phyloP scores from a whole-genome alignment of 78 protist genomes.

The Creolimax fragrantissima region DNA sequence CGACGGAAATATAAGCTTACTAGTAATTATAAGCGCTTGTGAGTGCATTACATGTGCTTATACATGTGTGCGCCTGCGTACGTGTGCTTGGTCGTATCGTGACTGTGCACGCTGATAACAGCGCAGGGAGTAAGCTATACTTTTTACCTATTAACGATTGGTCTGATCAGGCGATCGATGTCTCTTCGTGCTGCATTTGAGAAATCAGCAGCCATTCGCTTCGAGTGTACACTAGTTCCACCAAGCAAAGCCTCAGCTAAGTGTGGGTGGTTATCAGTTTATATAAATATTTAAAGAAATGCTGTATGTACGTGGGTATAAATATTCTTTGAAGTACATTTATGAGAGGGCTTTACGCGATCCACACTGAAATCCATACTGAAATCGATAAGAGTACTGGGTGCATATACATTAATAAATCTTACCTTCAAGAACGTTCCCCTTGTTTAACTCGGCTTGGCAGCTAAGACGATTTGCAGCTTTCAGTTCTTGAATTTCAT shows the following conservation, averaged over 20 bases:
- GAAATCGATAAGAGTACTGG: neutral
- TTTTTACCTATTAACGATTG: neutral
- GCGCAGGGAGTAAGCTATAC: too few species aligned
- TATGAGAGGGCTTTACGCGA: neutral
- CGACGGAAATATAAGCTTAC: too few species aligned
- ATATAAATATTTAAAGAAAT: neutral
- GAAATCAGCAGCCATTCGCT: neutral
- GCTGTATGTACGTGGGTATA: neutral
- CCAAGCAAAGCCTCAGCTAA: neutral
- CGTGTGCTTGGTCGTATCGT: too few species aligned
- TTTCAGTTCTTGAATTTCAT: neutral
- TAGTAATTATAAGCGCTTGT: too few species aligned
- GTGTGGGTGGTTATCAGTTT: neutral
- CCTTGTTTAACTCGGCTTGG: neutral
- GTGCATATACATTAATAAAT: neutral
- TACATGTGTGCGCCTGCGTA: too few species aligned
- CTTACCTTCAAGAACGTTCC: neutral
- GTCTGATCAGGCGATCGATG: neutral
- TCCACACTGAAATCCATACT: neutral
- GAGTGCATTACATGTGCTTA: too few species aligned
- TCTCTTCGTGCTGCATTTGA: neutral
- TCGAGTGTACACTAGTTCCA: neutral
- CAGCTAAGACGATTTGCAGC: neutral
- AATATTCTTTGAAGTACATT: neutral
- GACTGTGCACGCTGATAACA: too few species aligned